Evolutionary conservation across 352 stramenopile genomes (phyloP), one percentile per base, ranked within the genome.

Genomic region (Albugo candida): DNA sequence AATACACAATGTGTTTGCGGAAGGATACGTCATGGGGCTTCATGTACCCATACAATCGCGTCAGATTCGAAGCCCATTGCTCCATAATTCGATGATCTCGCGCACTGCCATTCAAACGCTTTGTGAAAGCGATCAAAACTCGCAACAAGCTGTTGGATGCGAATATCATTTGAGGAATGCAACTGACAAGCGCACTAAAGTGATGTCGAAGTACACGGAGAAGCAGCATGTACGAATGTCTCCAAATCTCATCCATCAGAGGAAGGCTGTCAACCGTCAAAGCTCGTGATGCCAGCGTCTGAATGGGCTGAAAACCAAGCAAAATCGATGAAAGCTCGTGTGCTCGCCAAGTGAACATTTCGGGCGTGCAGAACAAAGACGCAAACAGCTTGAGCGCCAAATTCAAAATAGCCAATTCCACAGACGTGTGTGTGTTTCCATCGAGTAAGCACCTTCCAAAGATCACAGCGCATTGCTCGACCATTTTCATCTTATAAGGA

Each of bases 41-140:
- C 61, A 92, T 77, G 60, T 92, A 92, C 5, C 78, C 78, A 48
- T 85, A 88, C 18, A 92, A 59, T 44, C 78, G 78, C 19, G 75
- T 74, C 16, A 92, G 59, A 53, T 92, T 92, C n/a, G 71, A 81
- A 41, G 64, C 71, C 78, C 78, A 92, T 45, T 85, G 68, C 1
- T 57, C 53, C 41, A 60, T 14, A 3, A 44, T 3, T 3, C 8
- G 11, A 27, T 47, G 43, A 13, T 18, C 12, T 2, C 14, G 38
- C 19, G 14, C 14, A n/a, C 11, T 39, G 24, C 8, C 24, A 31
- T 31, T 2, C 46, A 27, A 17, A 39, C n/a, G 19, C 16, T 48
- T 19, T 5, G 41, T 43, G 10, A 56, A 64, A 3, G 44, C 40
- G 0, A 49, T 12, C 12, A 92, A 60, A 41, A 87, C 45, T n/a